Evolutionary conservation across 2,329 filamentous ascomycete species (phyloP).

Genomic region (Immersiporthe knoxdaviesiana): DNA sequence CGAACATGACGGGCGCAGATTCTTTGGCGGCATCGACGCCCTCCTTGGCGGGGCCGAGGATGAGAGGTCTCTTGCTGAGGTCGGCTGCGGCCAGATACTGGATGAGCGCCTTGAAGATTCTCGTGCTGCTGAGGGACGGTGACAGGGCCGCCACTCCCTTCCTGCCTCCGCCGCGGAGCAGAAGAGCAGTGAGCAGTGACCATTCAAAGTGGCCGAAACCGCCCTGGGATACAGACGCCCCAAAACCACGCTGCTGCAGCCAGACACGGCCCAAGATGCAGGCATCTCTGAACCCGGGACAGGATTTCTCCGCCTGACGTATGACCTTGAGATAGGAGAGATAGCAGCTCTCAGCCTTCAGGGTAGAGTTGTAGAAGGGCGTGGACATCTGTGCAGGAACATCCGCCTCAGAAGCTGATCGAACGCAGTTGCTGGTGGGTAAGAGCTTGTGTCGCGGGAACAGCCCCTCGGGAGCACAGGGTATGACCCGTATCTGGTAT

Average conservation of each 20-base stretch:
- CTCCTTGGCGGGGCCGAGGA: constrained; percentile 51
- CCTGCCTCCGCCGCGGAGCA: constrained; percentile 77
- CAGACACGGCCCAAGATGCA: constrained; percentile 86
- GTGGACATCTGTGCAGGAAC: constrained; percentile 52
- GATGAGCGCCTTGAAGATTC: constrained; percentile 92
- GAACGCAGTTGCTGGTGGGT: constrained; percentile 71
- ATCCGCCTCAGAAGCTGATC: constrained; percentile 53
- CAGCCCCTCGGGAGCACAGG: constrained; percentile 67
- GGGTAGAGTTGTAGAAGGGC: constrained; percentile 85
- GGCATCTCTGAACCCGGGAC: constrained; percentile 76
- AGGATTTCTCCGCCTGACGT: constrained; percentile 69
- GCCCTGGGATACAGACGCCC: constrained; percentile 68
- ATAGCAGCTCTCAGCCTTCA: constrained; percentile 77
- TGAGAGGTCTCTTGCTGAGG: constrained; percentile 67
- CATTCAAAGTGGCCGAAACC: constrained; percentile 96
- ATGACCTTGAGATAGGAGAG: constrained; percentile 76
- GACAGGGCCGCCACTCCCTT: constrained; percentile 75
- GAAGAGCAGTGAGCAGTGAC: constrained; percentile 76
- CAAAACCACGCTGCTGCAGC: constrained; percentile 86
- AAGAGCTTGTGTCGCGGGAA: constrained; percentile 75
- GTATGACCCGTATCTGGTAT: constrained; percentile 75
- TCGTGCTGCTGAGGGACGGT: constrained; percentile 82
- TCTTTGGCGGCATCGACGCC: constrained; percentile 48
- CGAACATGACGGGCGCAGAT: constrained; percentile 73
- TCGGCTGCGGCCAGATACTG: constrained; percentile 81